A percentile compares a stretch with the other conserved stretches of the same genome.
Conservation (phyloP, 768 basidiomycete genomes). For the Mycena chlorophos region DNA sequence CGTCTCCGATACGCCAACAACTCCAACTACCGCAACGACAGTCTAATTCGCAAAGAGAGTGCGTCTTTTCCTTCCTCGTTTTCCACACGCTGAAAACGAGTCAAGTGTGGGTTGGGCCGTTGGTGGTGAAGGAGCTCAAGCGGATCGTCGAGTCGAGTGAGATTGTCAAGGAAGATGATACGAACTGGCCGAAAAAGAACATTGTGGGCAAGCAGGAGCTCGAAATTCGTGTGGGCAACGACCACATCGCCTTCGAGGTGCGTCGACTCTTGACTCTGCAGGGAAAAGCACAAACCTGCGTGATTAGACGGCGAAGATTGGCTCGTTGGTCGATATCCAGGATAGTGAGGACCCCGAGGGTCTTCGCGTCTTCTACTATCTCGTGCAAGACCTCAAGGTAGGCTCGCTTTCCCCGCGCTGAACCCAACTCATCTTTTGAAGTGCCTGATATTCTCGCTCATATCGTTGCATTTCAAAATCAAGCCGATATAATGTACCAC, state of each 20-base stretch:
- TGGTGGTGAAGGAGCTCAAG: conserved; percentile 93
- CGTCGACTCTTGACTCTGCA: conserved; percentile 23
- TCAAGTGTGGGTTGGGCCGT: conserved; percentile 92
- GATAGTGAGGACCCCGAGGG: conserved; percentile 98
- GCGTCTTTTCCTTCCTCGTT: conserved; percentile 32
- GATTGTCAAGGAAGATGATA: conserved; percentile 98
- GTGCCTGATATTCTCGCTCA: conserved; percentile 98
- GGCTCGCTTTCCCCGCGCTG: background rate
- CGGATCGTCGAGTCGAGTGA: conserved; percentile 91
- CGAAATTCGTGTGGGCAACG: conserved; percentile 90
- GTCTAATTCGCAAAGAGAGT: conserved; percentile 99
- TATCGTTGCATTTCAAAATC: conserved; percentile 99
- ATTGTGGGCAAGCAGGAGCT: conserved; percentile 98
- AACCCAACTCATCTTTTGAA: conserved; percentile 32
- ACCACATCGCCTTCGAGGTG: conserved; percentile 97
- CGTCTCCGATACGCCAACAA: conserved; percentile 98
- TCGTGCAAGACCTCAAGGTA: conserved; percentile 96
- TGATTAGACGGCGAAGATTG: conserved; percentile 92
- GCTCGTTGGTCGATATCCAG: conserved; percentile 93
- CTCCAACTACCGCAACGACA: conserved; percentile 98
- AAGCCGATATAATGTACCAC: conserved; percentile 77
- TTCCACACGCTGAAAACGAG: background rate
- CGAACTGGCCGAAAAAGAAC: conserved; percentile 98
- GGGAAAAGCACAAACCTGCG: background rate
- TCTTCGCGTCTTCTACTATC: conserved; percentile 95